These are phyloP conservation scores for Paecilomyces variotii DNA, from an alignment of 2,329 filamentous ascomycete species.

Conservation along the genomic window DNA sequence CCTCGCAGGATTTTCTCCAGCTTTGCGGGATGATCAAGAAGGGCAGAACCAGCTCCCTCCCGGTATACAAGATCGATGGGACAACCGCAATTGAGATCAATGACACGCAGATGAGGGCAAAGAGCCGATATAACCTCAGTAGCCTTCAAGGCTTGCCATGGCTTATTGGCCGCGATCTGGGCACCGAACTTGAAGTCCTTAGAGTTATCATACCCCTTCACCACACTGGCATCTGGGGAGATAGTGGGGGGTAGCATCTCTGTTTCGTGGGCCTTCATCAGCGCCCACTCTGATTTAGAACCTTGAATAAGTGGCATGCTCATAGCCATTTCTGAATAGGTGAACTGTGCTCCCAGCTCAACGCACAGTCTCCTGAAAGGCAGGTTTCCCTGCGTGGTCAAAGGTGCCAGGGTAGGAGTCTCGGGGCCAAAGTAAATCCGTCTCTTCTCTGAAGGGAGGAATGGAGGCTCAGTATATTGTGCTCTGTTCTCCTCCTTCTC, in stretches of 20 bases:
- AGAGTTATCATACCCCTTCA: slow-evolving; percentile 71
- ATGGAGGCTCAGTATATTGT: slow-evolving; percentile 73
- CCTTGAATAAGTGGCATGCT: slow-evolving; percentile 83
- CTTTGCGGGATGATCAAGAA: slow-evolving; percentile 82
- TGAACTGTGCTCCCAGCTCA: slow-evolving; percentile 81
- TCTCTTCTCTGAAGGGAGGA: slow-evolving; percentile 87
- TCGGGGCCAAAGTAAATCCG: slow-evolving; percentile 88
- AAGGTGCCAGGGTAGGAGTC: slow-evolving; percentile 84
- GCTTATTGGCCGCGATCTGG: slow-evolving; percentile 87
- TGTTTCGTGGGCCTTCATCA: slow-evolving; percentile 84
- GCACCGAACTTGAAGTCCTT: slow-evolving; percentile 83
- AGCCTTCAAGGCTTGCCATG: slow-evolving; percentile 82
- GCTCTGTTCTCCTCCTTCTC: slow-evolving; percentile 63
- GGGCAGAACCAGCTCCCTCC: slow-evolving; percentile 77
- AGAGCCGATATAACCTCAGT: slow-evolving; percentile 71
- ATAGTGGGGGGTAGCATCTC: slow-evolving; percentile 68
- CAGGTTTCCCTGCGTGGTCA: slow-evolving; percentile 94
- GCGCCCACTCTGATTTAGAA: slow-evolving; percentile 84
- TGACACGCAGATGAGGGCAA: slow-evolving; percentile 75
- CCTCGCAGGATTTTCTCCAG: slow-evolving; percentile 90
- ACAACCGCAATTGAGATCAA: slow-evolving; percentile 95
- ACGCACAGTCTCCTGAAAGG: slow-evolving; percentile 88
- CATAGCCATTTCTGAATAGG: slow-evolving; percentile 98
- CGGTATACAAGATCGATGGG: slow-evolving; percentile 92
- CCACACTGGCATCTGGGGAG: slow-evolving; percentile 45